Percentiles rank a stretch among this genome's conserved stretches.
These are phyloP conservation scores for Coemansia umbellata DNA, from an alignment of 192 early-diverging fungal genomes.

Conservation along the genomic window DNA sequence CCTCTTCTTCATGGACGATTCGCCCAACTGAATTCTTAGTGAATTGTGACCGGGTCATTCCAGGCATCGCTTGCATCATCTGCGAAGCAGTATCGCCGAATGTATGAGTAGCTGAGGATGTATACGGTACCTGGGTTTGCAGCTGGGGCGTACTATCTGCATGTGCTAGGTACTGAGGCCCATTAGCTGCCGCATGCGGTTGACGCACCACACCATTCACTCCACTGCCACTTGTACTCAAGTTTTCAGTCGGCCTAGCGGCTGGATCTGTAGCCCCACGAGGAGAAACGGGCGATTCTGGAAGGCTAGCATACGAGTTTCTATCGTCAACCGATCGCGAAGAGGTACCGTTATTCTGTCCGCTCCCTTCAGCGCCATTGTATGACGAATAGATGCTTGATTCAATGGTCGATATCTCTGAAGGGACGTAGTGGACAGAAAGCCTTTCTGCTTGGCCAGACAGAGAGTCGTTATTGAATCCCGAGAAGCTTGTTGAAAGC, in stretches of 20 bases:
- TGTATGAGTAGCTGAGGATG: no score
- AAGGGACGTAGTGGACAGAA: slow-evolving; percentile 37
- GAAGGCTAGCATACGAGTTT: slow-evolving; percentile 42
- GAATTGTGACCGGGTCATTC: slow-evolving; percentile 27
- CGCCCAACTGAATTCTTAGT: slow-evolving; percentile 48
- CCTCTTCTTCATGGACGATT: slow-evolving; percentile 50
- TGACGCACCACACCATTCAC: no score
- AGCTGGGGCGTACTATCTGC: slow-evolving; percentile 2
- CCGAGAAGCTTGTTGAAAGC: slow-evolving; percentile 47
- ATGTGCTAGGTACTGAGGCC: background rate
- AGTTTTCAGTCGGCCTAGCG: background rate
- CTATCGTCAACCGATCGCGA: slow-evolving; percentile 32
- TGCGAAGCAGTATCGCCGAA: slow-evolving; percentile 4
- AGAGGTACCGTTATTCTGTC: slow-evolving; percentile 15
- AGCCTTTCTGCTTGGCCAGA: slow-evolving; percentile 18
- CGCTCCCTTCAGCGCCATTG: slow-evolving; percentile 18
- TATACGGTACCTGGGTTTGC: background rate
- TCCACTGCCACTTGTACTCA: no score
- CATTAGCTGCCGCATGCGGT: no score
- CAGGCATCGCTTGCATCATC: slow-evolving; percentile 3
- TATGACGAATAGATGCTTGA: slow-evolving; percentile 47
- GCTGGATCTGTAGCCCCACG: background rate
- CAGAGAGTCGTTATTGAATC: slow-evolving; percentile 14
- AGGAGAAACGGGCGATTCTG: slow-evolving; percentile 22
- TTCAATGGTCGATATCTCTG: slow-evolving; percentile 50